Base-by-base conservation (phyloP, 768 basidiomycete species). In the Tulasnella sp. region DNA sequence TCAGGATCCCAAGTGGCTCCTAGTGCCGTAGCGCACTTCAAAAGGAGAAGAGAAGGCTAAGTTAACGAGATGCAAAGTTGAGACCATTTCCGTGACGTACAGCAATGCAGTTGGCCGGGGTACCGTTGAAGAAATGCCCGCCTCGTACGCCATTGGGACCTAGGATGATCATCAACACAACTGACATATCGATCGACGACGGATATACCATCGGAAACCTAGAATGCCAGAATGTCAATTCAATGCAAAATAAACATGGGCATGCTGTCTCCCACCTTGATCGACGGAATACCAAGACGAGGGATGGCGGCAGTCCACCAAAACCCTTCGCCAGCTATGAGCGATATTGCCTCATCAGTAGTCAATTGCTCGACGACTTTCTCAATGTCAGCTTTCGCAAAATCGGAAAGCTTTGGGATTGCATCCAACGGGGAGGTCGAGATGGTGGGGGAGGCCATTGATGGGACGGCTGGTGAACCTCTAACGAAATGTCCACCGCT, bases 91-190 rank as follows among this genome's bases (percentile, higher is more conserved):
- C 9, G 23, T 21, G 27, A 67, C 76, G 42, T 62, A 79, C 78
- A 0, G 85, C 84, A 23, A 87, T 73, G 64, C 81, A 83, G 67
- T 87, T 86, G 8, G 86, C 84, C 7, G 84, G 86, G 0, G 84
- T 15, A 1, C 59, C 4, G 14, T 32, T 17, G 52, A 48, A 39
- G 23, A 36, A 35, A 36, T 57, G 54, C 8, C 54, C 54, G 19
- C 32, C 50, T 31, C 40, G 68, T 57, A 76, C 73, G 31, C 62
- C 86, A 64, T 87, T 88, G 0, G 86, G 85, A 2, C 86, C 86
- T 53, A 19, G 25, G 9, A 9, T 11, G 21, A 9, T 15, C 6
- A 53, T 4, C 41, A 39, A 36, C 21, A 39, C 46, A 27, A 49
- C n/a, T n/a, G 11, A 31, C 41, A 23, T 6, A 4, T 8, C 19